Percentiles rank a stretch among this genome's conserved stretches.
These are phyloP conservation scores for Entomortierella parvispora DNA, from an alignment of 192 early-diverging fungal genomes.

Conservation along the genomic window DNA sequence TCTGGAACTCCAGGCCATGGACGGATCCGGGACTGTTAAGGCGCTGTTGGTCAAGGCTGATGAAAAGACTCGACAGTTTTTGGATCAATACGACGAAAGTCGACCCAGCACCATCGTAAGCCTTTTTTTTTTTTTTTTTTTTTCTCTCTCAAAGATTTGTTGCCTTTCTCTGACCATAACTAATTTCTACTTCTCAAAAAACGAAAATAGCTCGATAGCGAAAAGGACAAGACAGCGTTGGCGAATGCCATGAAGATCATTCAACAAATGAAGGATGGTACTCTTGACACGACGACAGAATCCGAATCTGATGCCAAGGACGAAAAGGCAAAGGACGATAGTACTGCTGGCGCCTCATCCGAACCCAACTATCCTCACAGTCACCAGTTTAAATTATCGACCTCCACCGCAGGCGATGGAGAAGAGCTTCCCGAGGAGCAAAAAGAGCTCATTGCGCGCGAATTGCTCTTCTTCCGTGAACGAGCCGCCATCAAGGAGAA, in stretches of 20 bases:
- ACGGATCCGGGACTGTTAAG: constrained; percentile 47
- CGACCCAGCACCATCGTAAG: constrained; percentile 52
- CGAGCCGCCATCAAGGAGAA: constrained; percentile 67
- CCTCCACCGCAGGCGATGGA: constrained; percentile 22
- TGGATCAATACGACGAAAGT: constrained; percentile 61
- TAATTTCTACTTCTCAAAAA: too few relatives aligned
- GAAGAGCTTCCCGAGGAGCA: constrained; percentile 61
- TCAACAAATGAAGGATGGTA: constrained; percentile 55
- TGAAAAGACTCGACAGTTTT: constrained; percentile 63
- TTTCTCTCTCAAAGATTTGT: not conserved
- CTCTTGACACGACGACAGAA: constrained; percentile 42
- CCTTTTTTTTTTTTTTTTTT: constrained; percentile 8
- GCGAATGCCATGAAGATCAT: constrained; percentile 55
- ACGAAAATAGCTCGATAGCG: constrained; percentile 59
- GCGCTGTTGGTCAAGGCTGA: constrained; percentile 65
- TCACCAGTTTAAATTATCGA: not conserved
- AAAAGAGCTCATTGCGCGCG: constrained; percentile 65
- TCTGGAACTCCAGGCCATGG: constrained; percentile 40
- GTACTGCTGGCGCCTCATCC: constrained; percentile 11
- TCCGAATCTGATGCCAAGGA: constrained; percentile 7
- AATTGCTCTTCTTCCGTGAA: constrained; percentile 72
- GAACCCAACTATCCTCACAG: constrained; percentile 11
- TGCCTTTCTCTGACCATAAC: constrained; percentile 5
- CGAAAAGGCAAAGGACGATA: constrained; percentile 12
- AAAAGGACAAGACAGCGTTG: constrained; percentile 59